These are phyloP conservation scores for Podosphaera aphanis DNA, from an alignment of 2,329 filamentous ascomycete genomes.

Conservation along the genomic window DNA sequence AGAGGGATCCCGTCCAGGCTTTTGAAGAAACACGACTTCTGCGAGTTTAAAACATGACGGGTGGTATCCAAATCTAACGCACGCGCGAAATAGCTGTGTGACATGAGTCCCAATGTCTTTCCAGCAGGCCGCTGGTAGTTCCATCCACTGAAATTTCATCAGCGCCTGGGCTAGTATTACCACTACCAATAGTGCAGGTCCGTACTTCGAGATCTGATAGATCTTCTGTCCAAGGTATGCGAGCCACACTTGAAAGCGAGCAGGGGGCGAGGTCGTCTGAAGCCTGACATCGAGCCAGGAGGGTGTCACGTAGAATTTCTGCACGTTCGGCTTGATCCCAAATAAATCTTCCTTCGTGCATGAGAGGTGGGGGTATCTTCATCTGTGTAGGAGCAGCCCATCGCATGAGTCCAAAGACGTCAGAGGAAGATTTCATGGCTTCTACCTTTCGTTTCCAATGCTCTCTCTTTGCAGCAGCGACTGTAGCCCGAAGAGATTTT, in stretches of 20 bases:
- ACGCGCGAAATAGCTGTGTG: background rate
- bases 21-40: background rate
- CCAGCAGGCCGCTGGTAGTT: background rate
- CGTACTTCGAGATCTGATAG: background rate
- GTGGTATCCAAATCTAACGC: background rate
- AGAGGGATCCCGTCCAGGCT: background rate
- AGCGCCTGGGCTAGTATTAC: background rate
- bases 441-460: background rate
- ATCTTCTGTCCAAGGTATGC: background rate
- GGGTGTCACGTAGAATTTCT: background rate
- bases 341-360: background rate
- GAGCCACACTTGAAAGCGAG: background rate
- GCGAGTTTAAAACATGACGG: background rate
- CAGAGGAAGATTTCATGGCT: background rate
- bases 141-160: background rate
- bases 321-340: background rate
- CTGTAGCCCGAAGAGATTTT: background rate
- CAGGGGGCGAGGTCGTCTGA: background rate
- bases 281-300: background rate
- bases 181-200: background rate
- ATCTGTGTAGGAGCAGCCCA: background rate
- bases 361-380: background rate
- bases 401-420: background rate
- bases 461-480: background rate
- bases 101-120: background rate